A percentile compares a stretch with the other conserved stretches of the same genome.
These are phyloP conservation scores for Cladosporium sp. DNA, from an alignment of 2,329 filamentous ascomycete genomes.

Conservation along the genomic window DNA sequence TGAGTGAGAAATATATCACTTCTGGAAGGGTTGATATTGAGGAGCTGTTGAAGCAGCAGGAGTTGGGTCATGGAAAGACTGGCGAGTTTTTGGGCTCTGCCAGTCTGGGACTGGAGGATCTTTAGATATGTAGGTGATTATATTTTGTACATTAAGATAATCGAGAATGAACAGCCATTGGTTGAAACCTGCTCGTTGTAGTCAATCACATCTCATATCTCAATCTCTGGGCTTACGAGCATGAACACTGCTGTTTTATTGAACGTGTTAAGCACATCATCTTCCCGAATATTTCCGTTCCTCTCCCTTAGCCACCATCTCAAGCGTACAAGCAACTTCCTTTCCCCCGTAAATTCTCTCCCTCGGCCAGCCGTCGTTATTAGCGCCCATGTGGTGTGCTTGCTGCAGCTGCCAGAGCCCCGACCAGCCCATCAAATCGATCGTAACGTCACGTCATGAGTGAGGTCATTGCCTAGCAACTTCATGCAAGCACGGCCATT, in stretches of 20 bases:
- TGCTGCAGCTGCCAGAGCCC: not conserved
- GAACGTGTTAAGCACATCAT: too few relatives aligned
- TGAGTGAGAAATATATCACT: slow-evolving; percentile 81
- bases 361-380: not conserved
- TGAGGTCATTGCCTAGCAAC: slow-evolving; percentile 10
- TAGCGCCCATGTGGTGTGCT: slow-evolving; percentile 1
- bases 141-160: too few relatives aligned
- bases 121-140: slow-evolving; percentile 14
- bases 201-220: too few relatives aligned
- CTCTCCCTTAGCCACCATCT: too few relatives aligned
- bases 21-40: slow-evolving; percentile 79
- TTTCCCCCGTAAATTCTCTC: not conserved
- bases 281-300: too few relatives aligned
- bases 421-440: too few relatives aligned
- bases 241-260: too few relatives aligned
- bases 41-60: slow-evolving; percentile 51
- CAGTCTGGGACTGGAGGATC: slow-evolving; percentile 38
- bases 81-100: slow-evolving; percentile 61
- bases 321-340: not conserved
- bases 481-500: slow-evolving; percentile 1
- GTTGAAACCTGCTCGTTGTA: too few relatives aligned
- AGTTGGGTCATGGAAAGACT: slow-evolving; percentile 50
- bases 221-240: too few relatives aligned
- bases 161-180: too few relatives aligned
- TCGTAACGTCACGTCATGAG: slow-evolving; percentile 4